Base-by-base conservation (phyloP, 345 rosid species). In the Hirschfeldia incana region DNA sequence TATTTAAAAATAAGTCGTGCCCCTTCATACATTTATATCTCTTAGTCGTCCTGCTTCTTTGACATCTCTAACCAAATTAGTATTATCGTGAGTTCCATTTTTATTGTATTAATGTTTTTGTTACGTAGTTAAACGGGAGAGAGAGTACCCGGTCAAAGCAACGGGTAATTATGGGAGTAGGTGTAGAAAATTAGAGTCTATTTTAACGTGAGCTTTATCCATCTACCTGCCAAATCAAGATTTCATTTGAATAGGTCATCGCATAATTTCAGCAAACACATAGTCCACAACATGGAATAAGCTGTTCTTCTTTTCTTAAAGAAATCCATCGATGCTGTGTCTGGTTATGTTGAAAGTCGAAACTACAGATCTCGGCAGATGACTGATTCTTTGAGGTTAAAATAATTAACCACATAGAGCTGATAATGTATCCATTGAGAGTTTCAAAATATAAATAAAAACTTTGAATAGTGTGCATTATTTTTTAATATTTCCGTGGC, bases 91-190 rank as follows among this genome's bases (percentile, higher is more conserved):
- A 34, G 37, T 34, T 34, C 6, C 8, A 34, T 34, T 34, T 34
- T 42, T 42, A 42, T 9, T 0, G 11, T 68, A 42, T 68, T 42
- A 42, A 2, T 0, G 11, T 68, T 30, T 68, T 44, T 42, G 67
- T 67, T 65, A 27, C 65, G 72, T 74, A 58, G 34, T 44, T 60
- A 15, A 76, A 62, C 64, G 59, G 44, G 59, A 64, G 49, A 64
- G 34, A 29, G 0, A 65, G 62, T n/a, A 78, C 67, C 39, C 49
- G 76, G 81, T 78, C 76, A 78, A 78, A 53, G 49, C 60, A 71
- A 57, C 67, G 72, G 49, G 33, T 70, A 16, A 70, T 63, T 49
- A 11, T 28, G 55, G 65, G 64, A 49, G 17, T 70, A 11, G 73
- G 33, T 67, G 67, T 76, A 10, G 68, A 60, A 39, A 42, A 2